phyloP scores from a whole-genome alignment of 441 rosid species.

The Pelargonium australe region DNA sequence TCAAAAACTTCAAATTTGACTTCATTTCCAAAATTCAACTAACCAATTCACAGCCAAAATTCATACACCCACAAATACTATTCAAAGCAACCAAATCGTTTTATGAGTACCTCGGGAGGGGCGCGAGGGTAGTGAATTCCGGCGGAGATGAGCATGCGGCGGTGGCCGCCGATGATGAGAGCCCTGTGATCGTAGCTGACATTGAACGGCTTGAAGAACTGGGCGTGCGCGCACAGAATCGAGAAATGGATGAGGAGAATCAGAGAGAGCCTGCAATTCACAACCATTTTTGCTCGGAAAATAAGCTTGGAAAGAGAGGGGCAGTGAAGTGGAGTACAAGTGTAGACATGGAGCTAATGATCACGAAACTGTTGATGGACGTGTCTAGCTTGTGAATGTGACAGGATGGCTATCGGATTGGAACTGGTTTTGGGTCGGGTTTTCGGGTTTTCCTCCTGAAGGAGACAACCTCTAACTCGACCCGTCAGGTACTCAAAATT shows the following conservation, averaged over 20 bases:
- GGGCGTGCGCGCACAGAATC: slow-evolving; percentile 26
- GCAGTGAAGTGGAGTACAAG: too few species aligned
- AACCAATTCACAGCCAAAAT: neutral
- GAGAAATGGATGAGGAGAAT: slow-evolving; percentile 20
- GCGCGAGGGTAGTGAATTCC: slow-evolving; percentile 97
- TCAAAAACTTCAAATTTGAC: neutral
- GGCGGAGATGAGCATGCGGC: slow-evolving; percentile 82
- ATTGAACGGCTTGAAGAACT: slow-evolving; percentile 76
- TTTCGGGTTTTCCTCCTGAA: too few species aligned
- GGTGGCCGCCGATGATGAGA: slow-evolving; percentile 64
- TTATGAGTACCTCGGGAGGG: slow-evolving; percentile 53
- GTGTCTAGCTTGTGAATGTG: too few species aligned
- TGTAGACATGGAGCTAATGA: too few species aligned
- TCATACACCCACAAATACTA: too few species aligned
- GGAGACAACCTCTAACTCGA: too few species aligned
- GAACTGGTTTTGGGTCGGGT: too few species aligned
- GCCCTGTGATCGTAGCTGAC: slow-evolving; percentile 90
- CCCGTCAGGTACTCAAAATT: too few species aligned
- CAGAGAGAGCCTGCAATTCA: slow-evolving; percentile 12
- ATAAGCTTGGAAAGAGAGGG: too few species aligned
- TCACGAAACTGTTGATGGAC: too few species aligned
- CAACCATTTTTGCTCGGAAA: neutral
- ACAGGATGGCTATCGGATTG: too few species aligned
- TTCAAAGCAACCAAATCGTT: neutral
- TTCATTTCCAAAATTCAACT: neutral